Conservation (phyloP, 257 asterid genomes). For the Solanum tarapatanum region DNA sequence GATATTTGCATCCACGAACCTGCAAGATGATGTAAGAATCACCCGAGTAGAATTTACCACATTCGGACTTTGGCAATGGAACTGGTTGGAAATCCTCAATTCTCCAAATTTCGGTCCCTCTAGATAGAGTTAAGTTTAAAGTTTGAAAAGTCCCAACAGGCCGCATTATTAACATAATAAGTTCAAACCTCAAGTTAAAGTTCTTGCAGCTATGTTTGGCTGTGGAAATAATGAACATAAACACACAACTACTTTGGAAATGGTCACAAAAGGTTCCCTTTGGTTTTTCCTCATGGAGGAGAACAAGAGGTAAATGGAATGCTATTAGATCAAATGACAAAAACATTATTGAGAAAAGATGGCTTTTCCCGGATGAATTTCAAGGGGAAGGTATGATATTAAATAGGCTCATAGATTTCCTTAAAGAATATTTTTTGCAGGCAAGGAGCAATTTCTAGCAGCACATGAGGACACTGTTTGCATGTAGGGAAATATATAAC, state of each 20-base stretch:
- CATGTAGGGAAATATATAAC: neutral
- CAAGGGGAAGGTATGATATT: neutral
- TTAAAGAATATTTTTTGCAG: neutral
- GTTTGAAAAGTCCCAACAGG: neutral
- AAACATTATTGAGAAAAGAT: neutral
- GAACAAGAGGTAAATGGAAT: neutral
- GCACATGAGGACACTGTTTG: neutral
- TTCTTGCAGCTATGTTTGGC: neutral
- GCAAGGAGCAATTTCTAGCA: neutral
- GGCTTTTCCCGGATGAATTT: neutral
- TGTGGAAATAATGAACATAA: neutral
- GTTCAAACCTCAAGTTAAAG: neutral
- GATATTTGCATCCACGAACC: conserved; percentile 18
- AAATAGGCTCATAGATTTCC: neutral
- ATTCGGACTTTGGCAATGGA: conserved; percentile 55
- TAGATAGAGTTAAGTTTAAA: conserved; percentile 35
- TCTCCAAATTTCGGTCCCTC: conserved; percentile 89
- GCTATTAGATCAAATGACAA: neutral
- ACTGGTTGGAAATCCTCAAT: conserved; percentile 69
- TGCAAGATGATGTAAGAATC: conserved; percentile 67
- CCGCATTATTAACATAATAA: neutral
- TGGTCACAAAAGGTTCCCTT: neutral
- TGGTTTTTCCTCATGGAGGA: neutral
- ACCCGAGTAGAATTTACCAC: conserved; percentile 71
- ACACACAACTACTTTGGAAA: neutral